Evolutionary conservation across 371 early-diverging fungal genomes (phyloP), one percentile per base, ranked within the genome.

Genomic region (Capillidium rhysosporum): DNA sequence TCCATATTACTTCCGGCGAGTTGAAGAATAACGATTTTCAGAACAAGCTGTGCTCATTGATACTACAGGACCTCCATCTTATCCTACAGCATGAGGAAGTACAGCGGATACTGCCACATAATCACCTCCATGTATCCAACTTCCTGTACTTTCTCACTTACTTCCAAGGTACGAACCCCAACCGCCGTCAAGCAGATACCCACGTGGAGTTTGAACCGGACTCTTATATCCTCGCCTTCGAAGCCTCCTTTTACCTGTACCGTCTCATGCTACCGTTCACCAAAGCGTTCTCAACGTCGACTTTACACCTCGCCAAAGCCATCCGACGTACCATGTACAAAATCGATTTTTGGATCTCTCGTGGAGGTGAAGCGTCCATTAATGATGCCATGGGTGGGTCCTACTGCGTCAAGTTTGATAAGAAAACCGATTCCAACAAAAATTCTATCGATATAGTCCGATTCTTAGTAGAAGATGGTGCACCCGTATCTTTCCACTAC

Each of bases 121-220:
- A 53, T n/a, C 54, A 41, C n/a, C 45, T 40, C 14, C 21, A 40
- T 21, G 40, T 53, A 16, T 39, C 54, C n/a, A 20, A 41, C 9
- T 53, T 53, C 29, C 18, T 53, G 28, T 44, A 53, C 40, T 53
- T 53, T 28, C 21, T 53, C 2, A 24, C 54, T 9, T 40, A 53
- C 12, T 53, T 53, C 45, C 54, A 53, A 20, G 54, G 54, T 4
- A 53, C 40, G 23, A 40, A 39, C 30, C 25, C 54, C 12, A 28
- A 41, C 20, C 29, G 41, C 7, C 21, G 54, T 1, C 21, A 23
- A 44, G 26, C 5, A 24, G 54, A 53, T 18, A 40, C 40, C 26
- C 54, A 53, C 28, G 54, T 53, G 3, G 54, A 53, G 18, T 53
- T 44, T 30, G 54, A 53, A 26, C 39, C 21, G 14, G 54, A 53